Evolutionary conservation across 495 filamentous ascomycete genomes (phyloP).

Genomic region (Penicillium egyptiacum): DNA sequence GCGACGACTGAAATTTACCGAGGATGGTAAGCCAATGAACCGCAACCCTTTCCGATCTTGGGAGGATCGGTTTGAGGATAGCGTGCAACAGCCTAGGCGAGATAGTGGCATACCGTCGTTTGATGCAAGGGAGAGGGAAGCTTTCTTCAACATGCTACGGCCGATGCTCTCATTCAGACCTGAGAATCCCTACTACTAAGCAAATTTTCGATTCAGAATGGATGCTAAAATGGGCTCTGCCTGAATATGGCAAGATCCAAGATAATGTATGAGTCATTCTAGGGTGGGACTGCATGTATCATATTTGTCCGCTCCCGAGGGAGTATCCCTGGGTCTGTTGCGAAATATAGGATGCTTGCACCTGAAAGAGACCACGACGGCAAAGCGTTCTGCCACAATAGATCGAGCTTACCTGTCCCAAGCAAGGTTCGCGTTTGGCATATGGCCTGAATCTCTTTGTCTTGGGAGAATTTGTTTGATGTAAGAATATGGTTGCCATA

Average conservation of each 20-base stretch:
- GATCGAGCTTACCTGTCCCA: no score
- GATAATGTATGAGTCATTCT: slow-evolving; percentile 9
- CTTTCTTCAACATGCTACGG: slow-evolving; percentile 37
- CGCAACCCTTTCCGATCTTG: slow-evolving; percentile 23
- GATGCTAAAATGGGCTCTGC: slow-evolving; percentile 46
- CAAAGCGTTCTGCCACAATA: no score
- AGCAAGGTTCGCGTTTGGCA: no score
- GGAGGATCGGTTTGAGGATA: slow-evolving; percentile 31
- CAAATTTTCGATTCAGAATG: slow-evolving; percentile 38
- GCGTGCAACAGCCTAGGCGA: slow-evolving; percentile 27
- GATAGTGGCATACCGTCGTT: slow-evolving; percentile 18
- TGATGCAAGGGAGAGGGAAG: slow-evolving; percentile 29
- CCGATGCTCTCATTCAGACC: slow-evolving; percentile 45
- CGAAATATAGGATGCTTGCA: no score
- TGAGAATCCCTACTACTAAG: slow-evolving; percentile 30
- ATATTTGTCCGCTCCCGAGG: no score
- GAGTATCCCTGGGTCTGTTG: no score
- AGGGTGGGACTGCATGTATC: neutral
- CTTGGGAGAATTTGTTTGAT: no score
- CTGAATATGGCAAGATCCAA: slow-evolving; percentile 31
- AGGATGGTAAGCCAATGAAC: slow-evolving; percentile 26
- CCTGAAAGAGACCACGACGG: no score
- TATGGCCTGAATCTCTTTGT: no score
- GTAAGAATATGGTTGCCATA: no score
- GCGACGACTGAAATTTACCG: slow-evolving; percentile 20